Evolutionary conservation across 208 protist species (phyloP).

Genomic region (Trichomonas vaginalis): DNA sequence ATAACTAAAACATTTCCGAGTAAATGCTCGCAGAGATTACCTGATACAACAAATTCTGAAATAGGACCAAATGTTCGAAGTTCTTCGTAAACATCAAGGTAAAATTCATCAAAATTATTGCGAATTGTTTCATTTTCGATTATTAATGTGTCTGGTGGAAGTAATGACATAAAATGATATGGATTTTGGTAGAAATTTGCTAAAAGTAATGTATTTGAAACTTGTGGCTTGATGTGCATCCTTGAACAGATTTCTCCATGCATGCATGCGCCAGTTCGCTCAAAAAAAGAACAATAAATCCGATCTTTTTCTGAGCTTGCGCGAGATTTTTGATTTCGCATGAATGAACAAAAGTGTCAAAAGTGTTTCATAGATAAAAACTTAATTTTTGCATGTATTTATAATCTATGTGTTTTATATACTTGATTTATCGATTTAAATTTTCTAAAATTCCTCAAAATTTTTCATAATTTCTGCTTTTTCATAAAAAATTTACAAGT

Average conservation of each 20-base stretch:
- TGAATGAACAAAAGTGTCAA: no score
- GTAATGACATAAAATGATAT: neutral
- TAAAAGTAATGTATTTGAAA: neutral
- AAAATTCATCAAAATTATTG: conserved; percentile 11
- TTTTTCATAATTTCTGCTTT: no score
- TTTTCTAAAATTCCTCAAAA: no score
- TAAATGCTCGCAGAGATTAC: neutral
- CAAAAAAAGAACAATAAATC: neutral
- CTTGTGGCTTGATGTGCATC: neutral
- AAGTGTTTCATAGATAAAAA: no score
- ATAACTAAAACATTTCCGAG: neutral
- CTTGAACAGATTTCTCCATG: neutral
- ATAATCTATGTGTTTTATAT: no score
- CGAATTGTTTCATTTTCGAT: neutral
- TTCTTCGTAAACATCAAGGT: conserved; percentile 9
- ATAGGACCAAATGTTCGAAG: neutral
- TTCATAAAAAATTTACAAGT: no score
- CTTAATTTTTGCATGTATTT: no score
- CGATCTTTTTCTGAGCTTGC: neutral
- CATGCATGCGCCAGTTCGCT: neutral
- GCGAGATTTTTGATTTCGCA: neutral
- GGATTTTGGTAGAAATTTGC: neutral
- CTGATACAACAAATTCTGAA: neutral
- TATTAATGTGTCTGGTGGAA: neutral
- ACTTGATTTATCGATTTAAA: no score